Evolutionary conservation across 169 alveolate genomes (phyloP).

Genomic region (Plasmodium cynomolgi): DNA sequence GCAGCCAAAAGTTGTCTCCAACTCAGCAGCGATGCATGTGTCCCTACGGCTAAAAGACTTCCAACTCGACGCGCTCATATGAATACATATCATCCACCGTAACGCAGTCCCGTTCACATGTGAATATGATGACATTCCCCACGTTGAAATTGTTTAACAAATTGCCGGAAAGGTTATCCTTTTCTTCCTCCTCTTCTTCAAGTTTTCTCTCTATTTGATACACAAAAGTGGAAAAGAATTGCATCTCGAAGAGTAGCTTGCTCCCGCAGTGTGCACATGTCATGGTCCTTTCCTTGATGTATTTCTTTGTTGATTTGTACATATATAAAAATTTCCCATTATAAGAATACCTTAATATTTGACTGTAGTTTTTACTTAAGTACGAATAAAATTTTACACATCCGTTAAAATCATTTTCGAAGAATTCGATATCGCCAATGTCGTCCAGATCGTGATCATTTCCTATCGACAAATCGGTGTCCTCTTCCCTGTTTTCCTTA

Average conservation of each 20-base stretch:
- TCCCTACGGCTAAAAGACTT: slow-evolving; percentile 29
- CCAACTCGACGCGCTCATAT: slow-evolving; percentile 59
- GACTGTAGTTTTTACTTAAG: slow-evolving; percentile 70
- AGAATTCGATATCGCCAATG: slow-evolving; percentile 25
- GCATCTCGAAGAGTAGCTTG: slow-evolving; percentile 59
- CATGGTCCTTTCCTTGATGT: slow-evolving; percentile 10
- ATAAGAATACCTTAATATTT: slow-evolving; percentile 71
- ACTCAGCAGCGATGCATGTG: neutral
- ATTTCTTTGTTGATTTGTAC: slow-evolving; percentile 38
- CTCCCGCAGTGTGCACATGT: slow-evolving; percentile 36
- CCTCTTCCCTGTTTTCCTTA: slow-evolving; percentile 26
- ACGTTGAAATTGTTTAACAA: slow-evolving; percentile 58
- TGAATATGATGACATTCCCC: slow-evolving; percentile 62
- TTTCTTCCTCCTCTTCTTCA: slow-evolving; percentile 3
- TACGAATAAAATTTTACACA: slow-evolving; percentile 64
- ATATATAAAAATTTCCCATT: slow-evolving; percentile 66
- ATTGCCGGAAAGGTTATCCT: slow-evolving; percentile 6
- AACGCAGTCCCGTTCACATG: slow-evolving; percentile 71
- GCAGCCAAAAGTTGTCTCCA: neutral
- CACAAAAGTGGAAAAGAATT: slow-evolving; percentile 56
- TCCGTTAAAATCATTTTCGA: slow-evolving; percentile 75
- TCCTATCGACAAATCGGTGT: neutral
- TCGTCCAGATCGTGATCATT: slow-evolving; percentile 13
- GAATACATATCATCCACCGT: slow-evolving; percentile 56
- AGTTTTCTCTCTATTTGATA: slow-evolving; percentile 50